phyloP scores from a whole-genome alignment of 2,329 filamentous ascomycete genomes.

The Monilinia fructicola region DNA sequence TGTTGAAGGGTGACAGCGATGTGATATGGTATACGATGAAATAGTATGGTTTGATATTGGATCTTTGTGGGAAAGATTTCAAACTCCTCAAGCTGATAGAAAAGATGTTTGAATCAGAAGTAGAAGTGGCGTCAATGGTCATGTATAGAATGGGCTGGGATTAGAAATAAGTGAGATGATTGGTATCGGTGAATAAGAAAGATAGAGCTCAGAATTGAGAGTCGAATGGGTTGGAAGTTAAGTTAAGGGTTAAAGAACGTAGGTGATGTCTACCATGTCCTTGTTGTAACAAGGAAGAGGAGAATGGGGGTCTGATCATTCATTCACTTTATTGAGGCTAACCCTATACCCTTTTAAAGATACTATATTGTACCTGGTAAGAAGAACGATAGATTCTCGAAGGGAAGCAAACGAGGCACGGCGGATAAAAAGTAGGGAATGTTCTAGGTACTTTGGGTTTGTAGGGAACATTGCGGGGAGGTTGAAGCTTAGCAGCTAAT shows the following conservation, averaged over 20 bases:
- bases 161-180: constrained; percentile 4
- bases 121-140: not conserved
- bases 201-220: constrained; percentile 1
- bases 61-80: not conserved
- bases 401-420: constrained; percentile 12
- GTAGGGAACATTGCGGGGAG: constrained; percentile 24
- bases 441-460: constrained; percentile 4
- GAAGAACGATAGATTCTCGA: constrained; percentile 14
- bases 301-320: constrained; percentile 21
- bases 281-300: constrained; percentile 5
- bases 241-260: not conserved
- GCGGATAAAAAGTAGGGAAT: not conserved
- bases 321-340: not conserved
- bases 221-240: constrained; percentile 5
- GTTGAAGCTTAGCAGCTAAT: constrained; percentile 10
- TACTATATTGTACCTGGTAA: not conserved
- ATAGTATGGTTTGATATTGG: not conserved
- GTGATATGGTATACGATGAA: not conserved
- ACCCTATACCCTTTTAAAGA: not conserved
- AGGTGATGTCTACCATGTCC: not conserved
- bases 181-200: constrained; percentile 13
- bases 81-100: not conserved
- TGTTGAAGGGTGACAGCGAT: not conserved
- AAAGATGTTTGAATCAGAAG: not conserved
- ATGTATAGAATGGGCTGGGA: not conserved